Evolutionary conservation across 768 basidiomycete species (phyloP).

Genomic region (Termitomyces sp.): DNA sequence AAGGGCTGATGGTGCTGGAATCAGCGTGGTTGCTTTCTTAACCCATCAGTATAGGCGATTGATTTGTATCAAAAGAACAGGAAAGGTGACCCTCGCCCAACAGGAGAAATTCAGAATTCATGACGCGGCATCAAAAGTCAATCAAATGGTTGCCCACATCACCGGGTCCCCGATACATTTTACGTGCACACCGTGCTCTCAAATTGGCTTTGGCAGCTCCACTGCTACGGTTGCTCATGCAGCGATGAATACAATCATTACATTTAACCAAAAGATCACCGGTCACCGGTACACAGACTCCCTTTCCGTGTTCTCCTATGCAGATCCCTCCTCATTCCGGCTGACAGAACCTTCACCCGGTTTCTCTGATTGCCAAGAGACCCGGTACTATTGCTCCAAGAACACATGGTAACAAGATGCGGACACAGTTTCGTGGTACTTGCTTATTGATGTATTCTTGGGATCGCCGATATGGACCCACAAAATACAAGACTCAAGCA

Average conservation of each 20-base stretch:
- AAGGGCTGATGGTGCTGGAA: neutral
- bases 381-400: neutral
- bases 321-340: neutral
- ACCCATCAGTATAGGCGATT: conserved; percentile 13
- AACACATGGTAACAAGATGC: neutral
- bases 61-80: neutral
- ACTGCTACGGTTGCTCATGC: neutral
- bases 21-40: conserved; percentile 15
- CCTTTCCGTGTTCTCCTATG: neutral
- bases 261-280: neutral
- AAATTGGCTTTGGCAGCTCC: neutral
- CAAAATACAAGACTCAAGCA: neutral
- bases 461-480: neutral
- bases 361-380: conserved; percentile 5
- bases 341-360: neutral
- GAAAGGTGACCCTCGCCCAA: neutral
- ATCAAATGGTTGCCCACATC: conserved; percentile 17
- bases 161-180: conserved; percentile 6
- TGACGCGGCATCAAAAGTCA: conserved; percentile 14
- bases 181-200: neutral
- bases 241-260: neutral
- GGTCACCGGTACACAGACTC: neutral
- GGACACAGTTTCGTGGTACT: neutral
- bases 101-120: neutral
- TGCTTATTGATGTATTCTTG: neutral